Evolutionary conservation across 768 basidiomycete species (phyloP).

Genomic region (Lactarius psammicola): DNA sequence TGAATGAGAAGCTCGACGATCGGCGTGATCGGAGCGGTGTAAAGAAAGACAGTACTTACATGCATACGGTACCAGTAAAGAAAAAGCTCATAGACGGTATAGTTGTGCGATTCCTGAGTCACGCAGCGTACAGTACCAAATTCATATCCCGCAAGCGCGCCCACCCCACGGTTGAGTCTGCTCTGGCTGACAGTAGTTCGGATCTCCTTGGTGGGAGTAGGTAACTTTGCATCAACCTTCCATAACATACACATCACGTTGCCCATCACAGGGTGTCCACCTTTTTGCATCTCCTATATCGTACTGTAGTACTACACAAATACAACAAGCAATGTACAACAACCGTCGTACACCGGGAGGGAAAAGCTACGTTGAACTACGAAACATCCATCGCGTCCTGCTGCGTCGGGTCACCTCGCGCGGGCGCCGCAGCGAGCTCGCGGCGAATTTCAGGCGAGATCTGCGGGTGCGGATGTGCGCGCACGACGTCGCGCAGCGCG

Average conservation of each 20-base stretch:
- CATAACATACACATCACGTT: neutral
- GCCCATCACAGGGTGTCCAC: neutral
- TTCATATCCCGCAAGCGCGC: no score
- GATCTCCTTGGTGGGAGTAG: no score
- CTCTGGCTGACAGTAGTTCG: neutral
- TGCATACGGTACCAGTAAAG: no score
- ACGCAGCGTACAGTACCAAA: no score
- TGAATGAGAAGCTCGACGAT: no score
- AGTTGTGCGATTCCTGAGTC: no score
- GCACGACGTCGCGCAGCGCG: slow-evolving; percentile 89
- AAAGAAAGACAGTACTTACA: no score
- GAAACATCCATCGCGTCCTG: slow-evolving; percentile 53
- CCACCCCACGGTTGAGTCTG: no score
- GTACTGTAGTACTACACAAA: neutral
- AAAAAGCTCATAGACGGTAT: no score
- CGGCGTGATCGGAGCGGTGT: no score
- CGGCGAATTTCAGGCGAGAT: slow-evolving; percentile 88
- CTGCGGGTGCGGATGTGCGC: slow-evolving; percentile 80
- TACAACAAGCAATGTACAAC: neutral
- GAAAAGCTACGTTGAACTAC: neutral
- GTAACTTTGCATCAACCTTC: neutral
- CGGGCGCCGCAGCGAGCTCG: slow-evolving; percentile 85
- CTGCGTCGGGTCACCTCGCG: slow-evolving; percentile 70
- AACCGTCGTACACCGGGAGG: neutral
- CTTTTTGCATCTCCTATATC: neutral